phyloP scores from a whole-genome alignment of 2,329 filamentous ascomycete species.

The Botryosphaeria dothidea region DNA sequence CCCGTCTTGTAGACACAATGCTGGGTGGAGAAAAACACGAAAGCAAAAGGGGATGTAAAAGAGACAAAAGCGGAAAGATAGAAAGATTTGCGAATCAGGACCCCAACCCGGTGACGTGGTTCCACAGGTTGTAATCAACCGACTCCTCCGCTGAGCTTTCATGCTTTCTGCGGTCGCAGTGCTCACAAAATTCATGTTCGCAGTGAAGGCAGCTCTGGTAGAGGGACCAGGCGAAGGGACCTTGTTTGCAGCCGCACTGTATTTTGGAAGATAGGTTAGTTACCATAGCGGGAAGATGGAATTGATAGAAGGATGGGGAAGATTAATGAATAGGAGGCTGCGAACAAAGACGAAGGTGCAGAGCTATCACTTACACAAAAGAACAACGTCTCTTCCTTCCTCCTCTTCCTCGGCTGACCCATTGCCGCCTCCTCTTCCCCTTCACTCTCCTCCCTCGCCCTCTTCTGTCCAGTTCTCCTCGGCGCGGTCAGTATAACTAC shows the following conservation, averaged over 20 bases:
- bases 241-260: slow-evolving; percentile 20
- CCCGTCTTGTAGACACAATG: too few relatives aligned
- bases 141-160: neutral
- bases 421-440: neutral
- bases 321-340: neutral
- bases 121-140: neutral
- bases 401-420: neutral
- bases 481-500: neutral
- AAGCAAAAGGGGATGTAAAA: neutral
- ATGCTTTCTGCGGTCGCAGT: slow-evolving; percentile 11
- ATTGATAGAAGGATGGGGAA: too few relatives aligned
- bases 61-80: neutral
- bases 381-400: neutral
- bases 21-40: too few relatives aligned
- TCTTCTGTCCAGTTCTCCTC: neutral
- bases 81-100: neutral
- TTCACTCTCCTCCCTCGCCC: neutral
- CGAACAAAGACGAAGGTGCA: neutral
- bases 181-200: slow-evolving; percentile 18
- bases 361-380: slow-evolving; percentile 18
- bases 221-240: slow-evolving; percentile 14
- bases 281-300: too few relatives aligned
- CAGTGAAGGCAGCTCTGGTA: slow-evolving; percentile 19
- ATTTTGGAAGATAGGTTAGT: neutral
- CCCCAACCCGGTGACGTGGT: neutral